Conservation (phyloP, 768 basidiomycete genomes). For the Clitopilus passeckerianus region DNA sequence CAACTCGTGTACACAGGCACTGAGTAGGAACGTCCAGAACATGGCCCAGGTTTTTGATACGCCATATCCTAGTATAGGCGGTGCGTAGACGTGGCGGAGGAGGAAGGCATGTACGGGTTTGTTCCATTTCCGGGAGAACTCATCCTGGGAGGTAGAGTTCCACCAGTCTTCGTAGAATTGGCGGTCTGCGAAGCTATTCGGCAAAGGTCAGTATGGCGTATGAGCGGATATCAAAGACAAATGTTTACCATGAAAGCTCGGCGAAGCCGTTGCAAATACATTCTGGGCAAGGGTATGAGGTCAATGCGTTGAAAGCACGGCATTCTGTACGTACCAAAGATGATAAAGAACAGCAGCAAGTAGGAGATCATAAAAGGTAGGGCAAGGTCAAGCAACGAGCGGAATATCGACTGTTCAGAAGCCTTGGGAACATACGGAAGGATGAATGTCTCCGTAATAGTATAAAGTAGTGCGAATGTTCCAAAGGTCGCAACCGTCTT, state of each 20-base stretch:
- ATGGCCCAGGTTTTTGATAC: slow-evolving; percentile 80
- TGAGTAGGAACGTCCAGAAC: slow-evolving; percentile 88
- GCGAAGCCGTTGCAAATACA: slow-evolving; percentile 97
- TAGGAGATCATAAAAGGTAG: slow-evolving; percentile 94
- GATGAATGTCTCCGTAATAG: slow-evolving; percentile 93
- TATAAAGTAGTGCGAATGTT: slow-evolving; percentile 90
- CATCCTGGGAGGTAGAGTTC: slow-evolving; percentile 97
- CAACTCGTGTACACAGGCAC: slow-evolving; percentile 87
- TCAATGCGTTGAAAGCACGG: background rate
- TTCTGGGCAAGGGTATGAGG: slow-evolving; percentile 38
- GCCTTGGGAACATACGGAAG: slow-evolving; percentile 68
- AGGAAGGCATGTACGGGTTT: slow-evolving; percentile 94
- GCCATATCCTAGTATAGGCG: slow-evolving; percentile 72
- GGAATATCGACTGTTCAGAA: slow-evolving; percentile 64
- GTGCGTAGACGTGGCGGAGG: slow-evolving; percentile 91
- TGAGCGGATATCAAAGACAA: slow-evolving; percentile 1
- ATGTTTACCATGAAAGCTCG: slow-evolving; percentile 76
- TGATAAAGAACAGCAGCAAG: slow-evolving; percentile 79
- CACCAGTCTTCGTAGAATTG: slow-evolving; percentile 99
- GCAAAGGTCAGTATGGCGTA: background rate
- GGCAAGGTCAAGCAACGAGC: slow-evolving; percentile 78
- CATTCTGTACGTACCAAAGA: slow-evolving; percentile 54
- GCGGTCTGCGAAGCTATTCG: slow-evolving; percentile 84
- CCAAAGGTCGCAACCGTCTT: slow-evolving; percentile 90
- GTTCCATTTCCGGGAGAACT: slow-evolving; percentile 98